phyloP scores from a whole-genome alignment of 1,284 basidiomycete species.

The Cystobasidium pallidum region DNA sequence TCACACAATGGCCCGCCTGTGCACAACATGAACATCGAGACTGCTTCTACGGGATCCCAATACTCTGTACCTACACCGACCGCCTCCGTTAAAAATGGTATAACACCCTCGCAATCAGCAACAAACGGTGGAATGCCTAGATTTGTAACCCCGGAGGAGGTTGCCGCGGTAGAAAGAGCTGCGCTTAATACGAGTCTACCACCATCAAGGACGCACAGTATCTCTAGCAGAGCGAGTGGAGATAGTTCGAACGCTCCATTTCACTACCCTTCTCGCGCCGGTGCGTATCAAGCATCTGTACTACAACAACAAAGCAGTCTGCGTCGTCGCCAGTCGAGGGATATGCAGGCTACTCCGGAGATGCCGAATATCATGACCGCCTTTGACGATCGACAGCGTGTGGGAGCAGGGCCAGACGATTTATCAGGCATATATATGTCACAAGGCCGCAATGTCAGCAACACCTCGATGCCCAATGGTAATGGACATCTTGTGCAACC shows the following conservation, averaged over 20 bases:
- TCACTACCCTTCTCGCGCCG: slow-evolving; percentile 28
- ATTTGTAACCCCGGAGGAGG: neutral
- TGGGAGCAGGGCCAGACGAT: slow-evolving; percentile 15
- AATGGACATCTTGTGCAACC: neutral
- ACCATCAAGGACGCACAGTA: slow-evolving; percentile 24
- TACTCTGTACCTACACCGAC: slow-evolving; percentile 30
- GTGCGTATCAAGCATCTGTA: slow-evolving; percentile 11
- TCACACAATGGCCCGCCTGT: neutral
- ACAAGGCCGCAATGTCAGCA: slow-evolving; percentile 1
- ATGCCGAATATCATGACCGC: slow-evolving; percentile 42
- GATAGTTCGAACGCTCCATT: slow-evolving; percentile 33
- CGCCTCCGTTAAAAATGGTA: slow-evolving; percentile 31
- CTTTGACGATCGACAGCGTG: slow-evolving; percentile 10
- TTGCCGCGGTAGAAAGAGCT: neutral
- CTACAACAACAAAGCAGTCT: slow-evolving; percentile 22
- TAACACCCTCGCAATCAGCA: neutral
- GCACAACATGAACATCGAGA: slow-evolving; percentile 14
- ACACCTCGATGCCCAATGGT: slow-evolving; percentile 2
- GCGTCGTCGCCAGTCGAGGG: slow-evolving; percentile 4
- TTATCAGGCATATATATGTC: slow-evolving; percentile 27
- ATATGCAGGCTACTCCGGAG: slow-evolving; percentile 17
- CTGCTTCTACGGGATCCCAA: slow-evolving; percentile 21
- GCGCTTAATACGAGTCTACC: slow-evolving; percentile 17
- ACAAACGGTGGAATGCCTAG: neutral
- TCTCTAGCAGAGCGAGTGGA: slow-evolving; percentile 18